Evolutionary conservation across 768 basidiomycete genomes (phyloP).

Genomic region (Filobasidium wieringae): DNA sequence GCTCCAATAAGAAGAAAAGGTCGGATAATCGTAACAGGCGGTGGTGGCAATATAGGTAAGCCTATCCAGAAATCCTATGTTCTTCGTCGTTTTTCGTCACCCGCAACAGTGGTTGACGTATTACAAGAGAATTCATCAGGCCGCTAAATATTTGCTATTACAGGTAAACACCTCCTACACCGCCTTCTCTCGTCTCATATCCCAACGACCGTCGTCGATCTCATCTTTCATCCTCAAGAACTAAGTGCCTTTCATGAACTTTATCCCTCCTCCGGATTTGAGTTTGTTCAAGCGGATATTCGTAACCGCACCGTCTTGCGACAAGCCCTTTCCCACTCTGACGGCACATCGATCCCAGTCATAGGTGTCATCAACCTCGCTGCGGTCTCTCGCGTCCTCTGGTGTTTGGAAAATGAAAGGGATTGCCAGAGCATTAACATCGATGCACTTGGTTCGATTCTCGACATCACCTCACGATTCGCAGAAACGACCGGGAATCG

Average conservation of each 20-base stretch:
- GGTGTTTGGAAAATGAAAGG: conserved; percentile 25
- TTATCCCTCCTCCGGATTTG: not conserved
- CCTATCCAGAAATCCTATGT: too few species aligned
- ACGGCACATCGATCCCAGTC: conserved; percentile 18
- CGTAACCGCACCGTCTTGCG: not conserved
- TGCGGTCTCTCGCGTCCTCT: conserved; percentile 23
- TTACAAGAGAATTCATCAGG: too few species aligned
- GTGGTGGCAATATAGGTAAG: not conserved
- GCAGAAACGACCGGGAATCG: conserved; percentile 5
- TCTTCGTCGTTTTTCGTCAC: too few species aligned
- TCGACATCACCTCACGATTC: conserved; percentile 4
- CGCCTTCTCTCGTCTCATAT: not conserved
- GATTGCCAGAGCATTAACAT: conserved; percentile 27
- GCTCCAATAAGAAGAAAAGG: too few species aligned
- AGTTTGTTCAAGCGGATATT: not conserved
- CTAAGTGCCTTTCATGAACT: not conserved
- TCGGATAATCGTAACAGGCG: not conserved
- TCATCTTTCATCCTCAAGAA: not conserved
- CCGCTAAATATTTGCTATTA: not conserved
- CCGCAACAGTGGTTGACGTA: not conserved
- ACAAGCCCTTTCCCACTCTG: conserved; percentile 6
- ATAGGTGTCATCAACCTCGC: conserved; percentile 26
- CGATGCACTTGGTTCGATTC: not conserved
- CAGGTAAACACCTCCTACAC: not conserved
- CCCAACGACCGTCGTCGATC: not conserved